phyloP scores from a whole-genome alignment of 1,284 basidiomycete genomes.

The Vanrija sp. region DNA sequence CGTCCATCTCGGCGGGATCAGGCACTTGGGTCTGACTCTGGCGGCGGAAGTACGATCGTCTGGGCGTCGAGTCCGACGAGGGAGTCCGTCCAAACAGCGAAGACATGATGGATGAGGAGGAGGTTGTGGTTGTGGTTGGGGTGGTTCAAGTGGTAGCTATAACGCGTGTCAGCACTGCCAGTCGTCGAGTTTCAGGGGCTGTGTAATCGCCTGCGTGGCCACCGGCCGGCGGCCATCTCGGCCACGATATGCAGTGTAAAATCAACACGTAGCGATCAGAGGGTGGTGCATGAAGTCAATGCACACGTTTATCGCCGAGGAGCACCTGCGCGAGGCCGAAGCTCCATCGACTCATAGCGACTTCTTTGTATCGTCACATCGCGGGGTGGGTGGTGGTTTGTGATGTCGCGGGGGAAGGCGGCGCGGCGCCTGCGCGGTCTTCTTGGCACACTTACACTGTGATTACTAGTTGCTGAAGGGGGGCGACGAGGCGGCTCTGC shows the following conservation, averaged over 20 bases:
- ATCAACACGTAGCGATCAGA: slow-evolving; percentile 20
- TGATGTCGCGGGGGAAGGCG: neutral
- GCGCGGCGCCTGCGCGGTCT: neutral
- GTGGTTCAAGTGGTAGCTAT: neutral
- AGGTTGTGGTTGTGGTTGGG: neutral
- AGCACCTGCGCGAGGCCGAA: too few relatives aligned
- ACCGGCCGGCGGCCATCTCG: neutral
- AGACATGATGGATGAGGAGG: slow-evolving; percentile 27
- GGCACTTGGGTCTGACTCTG: too few relatives aligned
- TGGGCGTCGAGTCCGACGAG: slow-evolving; percentile 4
- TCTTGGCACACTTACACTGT: neutral
- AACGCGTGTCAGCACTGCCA: neutral
- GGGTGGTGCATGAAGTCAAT: slow-evolving; percentile 45
- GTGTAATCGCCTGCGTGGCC: neutral
- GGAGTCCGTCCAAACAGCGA: slow-evolving; percentile 16
- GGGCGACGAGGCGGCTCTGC: slow-evolving; percentile 5
- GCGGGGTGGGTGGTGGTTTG: neutral
- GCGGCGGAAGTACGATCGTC: slow-evolving; percentile 13
- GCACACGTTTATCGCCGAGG: slow-evolving; percentile 20
- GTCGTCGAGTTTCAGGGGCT: neutral
- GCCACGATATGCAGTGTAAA: neutral
- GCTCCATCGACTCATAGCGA: slow-evolving; percentile 13
- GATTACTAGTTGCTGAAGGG: neutral
- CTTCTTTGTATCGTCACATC: slow-evolving; percentile 36
- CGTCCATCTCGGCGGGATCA: slow-evolving; percentile 48